These are phyloP conservation scores for Penicillium tannophilum DNA, from an alignment of 495 filamentous ascomycete genomes.

Conservation along the genomic window DNA sequence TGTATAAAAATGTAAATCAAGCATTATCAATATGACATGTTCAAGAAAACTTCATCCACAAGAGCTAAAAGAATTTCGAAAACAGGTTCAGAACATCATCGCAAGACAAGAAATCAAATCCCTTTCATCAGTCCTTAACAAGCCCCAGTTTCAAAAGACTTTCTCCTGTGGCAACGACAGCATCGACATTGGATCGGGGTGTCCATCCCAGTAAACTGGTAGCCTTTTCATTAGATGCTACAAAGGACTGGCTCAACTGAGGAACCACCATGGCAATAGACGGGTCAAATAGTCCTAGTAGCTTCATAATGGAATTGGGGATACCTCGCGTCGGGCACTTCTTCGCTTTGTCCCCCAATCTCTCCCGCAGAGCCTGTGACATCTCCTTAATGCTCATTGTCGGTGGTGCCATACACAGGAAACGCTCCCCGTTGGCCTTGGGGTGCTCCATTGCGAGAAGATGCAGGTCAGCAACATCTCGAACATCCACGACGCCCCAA, in stretches of 20 bases:
- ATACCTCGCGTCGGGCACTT: slow-evolving; percentile 10
- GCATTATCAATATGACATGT: not conserved
- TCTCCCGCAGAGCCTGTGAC: slow-evolving; percentile 8
- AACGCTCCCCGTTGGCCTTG: slow-evolving; percentile 14
- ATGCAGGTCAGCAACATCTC: slow-evolving; percentile 17
- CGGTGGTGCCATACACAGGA: slow-evolving; percentile 12
- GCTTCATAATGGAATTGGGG: slow-evolving; percentile 8
- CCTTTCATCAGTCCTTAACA: not conserved
- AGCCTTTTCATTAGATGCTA: slow-evolving; percentile 13
- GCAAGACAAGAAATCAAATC: not conserved
- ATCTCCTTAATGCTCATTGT: slow-evolving; percentile 7
- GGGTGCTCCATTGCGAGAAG: slow-evolving; percentile 15
- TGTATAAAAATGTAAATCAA: not conserved
- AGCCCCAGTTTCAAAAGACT: slow-evolving; percentile 9
- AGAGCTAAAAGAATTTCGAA: not conserved
- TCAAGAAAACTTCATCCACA: not conserved
- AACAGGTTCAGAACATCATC: not conserved
- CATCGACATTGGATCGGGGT: slow-evolving; percentile 12
- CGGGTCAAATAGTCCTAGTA: slow-evolving; percentile 10
- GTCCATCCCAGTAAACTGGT: slow-evolving; percentile 14
- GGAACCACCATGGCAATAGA: slow-evolving; percentile 11
- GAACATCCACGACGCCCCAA: slow-evolving; percentile 13
- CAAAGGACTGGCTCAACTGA: slow-evolving; percentile 1
- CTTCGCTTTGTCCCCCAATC: slow-evolving; percentile 9
- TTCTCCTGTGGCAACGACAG: slow-evolving; percentile 13